A percentile compares a stretch with the other conserved stretches of the same genome.
phyloP scores from a whole-genome alignment of 805 yeast genomes.

The Candida ipomoeae region DNA sequence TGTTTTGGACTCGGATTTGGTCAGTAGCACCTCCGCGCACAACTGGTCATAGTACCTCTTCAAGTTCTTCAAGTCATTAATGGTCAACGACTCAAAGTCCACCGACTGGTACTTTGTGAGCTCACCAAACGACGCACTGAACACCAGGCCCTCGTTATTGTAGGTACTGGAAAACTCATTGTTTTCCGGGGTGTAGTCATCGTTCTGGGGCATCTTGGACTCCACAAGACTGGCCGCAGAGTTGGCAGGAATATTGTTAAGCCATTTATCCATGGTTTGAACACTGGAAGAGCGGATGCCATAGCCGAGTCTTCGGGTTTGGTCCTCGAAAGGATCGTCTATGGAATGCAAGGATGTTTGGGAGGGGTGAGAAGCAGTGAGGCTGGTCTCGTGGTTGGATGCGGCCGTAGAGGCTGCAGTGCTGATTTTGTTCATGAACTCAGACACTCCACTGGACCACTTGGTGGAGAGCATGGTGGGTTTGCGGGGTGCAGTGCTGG shows the following conservation, averaged over 20 bases:
- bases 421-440: constrained; percentile 40
- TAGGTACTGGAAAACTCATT: constrained; percentile 11
- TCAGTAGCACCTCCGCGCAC: constrained; percentile 22
- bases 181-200: constrained; percentile 3
- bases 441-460: constrained; percentile 38
- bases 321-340: constrained; percentile 21
- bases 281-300: constrained; percentile 35
- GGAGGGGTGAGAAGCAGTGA: constrained; percentile 15
- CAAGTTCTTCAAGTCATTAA: constrained; percentile 31
- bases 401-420: constrained; percentile 15
- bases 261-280: constrained; percentile 44
- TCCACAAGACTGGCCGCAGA: constrained; percentile 3
- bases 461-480: constrained; percentile 19
- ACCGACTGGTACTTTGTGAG: constrained; percentile 30
- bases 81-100: constrained; percentile 34
- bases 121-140: constrained; percentile 22
- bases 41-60: constrained; percentile 37
- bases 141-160: constrained; percentile 21
- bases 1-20: constrained; percentile 14
- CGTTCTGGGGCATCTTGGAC: neutral
- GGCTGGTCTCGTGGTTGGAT: constrained; percentile 1
- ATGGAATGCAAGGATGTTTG: constrained; percentile 33
- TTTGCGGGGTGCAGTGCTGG: neutral
- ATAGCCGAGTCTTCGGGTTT: constrained; percentile 23
- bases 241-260: constrained; percentile 28